Conservation (phyloP, 2,329 filamentous ascomycete genomes). For the Lachnellula hyalina region DNA sequence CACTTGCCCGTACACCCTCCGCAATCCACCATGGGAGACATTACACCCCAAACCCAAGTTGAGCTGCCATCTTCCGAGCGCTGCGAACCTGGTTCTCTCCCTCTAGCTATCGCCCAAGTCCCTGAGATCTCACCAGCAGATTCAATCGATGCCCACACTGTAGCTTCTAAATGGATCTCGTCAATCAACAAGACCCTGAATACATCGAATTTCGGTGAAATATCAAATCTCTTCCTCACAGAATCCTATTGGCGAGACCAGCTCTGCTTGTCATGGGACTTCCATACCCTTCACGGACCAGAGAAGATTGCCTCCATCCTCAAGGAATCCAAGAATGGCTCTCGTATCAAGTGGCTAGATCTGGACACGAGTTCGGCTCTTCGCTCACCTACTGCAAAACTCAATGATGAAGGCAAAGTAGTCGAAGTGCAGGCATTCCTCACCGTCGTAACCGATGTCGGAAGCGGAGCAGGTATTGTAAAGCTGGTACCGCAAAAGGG, state of each 20-base stretch:
- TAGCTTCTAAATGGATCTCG: constrained; percentile 14
- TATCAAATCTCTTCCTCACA: constrained; percentile 37
- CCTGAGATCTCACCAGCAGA: constrained; percentile 14
- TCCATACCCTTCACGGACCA: constrained; percentile 45
- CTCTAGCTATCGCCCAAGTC: constrained; percentile 16
- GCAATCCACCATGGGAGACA: constrained; percentile 17
- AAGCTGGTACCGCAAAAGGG: constrained; percentile 40
- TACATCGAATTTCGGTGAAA: constrained; percentile 30
- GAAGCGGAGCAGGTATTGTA: constrained; percentile 51
- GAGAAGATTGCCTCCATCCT: constrained; percentile 33
- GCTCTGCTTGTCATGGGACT: constrained; percentile 51
- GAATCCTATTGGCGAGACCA: constrained; percentile 56
- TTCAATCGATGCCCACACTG: neutral
- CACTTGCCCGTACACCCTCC: too few species aligned
- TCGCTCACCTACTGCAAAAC: constrained; percentile 24
- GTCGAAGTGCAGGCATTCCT: constrained; percentile 52
- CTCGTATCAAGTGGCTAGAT: constrained; percentile 33
- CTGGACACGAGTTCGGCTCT: constrained; percentile 27
- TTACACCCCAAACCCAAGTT: constrained; percentile 4
- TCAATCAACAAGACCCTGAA: constrained; percentile 36
- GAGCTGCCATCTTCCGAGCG: constrained; percentile 18
- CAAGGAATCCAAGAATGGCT: constrained; percentile 16
- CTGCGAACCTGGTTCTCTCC: constrained; percentile 24
- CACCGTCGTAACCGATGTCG: constrained; percentile 46
- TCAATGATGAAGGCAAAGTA: constrained; percentile 40